Conservation (phyloP, 2,329 filamentous ascomycete genomes). For the Fusarium fracticaudum region DNA sequence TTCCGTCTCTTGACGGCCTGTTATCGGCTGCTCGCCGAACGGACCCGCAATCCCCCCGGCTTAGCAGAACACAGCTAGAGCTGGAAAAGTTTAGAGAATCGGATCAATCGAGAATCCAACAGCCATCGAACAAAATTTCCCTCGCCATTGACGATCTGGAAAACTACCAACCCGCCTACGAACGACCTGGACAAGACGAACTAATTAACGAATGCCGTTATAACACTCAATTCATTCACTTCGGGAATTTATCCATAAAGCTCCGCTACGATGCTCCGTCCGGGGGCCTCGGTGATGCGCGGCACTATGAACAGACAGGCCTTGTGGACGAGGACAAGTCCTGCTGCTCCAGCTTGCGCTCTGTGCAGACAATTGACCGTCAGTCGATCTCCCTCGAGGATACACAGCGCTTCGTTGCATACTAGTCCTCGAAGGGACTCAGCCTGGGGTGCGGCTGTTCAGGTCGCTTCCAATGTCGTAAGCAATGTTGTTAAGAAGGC, state of each 20-base stretch:
- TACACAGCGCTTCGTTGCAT: constrained; percentile 52
- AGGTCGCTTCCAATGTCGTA: constrained; percentile 76
- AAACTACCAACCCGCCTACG: not conserved
- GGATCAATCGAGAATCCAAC: constrained; percentile 31
- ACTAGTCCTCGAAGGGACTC: constrained; percentile 61
- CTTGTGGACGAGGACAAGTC: constrained; percentile 31
- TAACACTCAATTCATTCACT: not conserved
- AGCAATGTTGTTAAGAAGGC: constrained; percentile 71
- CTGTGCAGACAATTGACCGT: constrained; percentile 46
- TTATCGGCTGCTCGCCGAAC: constrained; percentile 29
- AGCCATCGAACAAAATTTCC: constrained; percentile 35
- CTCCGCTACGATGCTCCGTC: constrained; percentile 62
- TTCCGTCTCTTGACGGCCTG: not conserved
- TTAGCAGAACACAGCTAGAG: constrained; percentile 36
- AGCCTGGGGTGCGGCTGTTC: constrained; percentile 80
- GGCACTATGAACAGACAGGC: constrained; percentile 47
- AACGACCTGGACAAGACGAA: not conserved
- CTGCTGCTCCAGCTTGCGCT: constrained; percentile 42
- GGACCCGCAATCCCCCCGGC: constrained; percentile 32
- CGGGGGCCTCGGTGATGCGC: constrained; percentile 62
- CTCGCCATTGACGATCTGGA: constrained; percentile 19
- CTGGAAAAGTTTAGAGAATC: constrained; percentile 44
- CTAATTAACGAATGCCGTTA: constrained; percentile 25
- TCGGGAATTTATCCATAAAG: not conserved
- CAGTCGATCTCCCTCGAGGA: constrained; percentile 48